A percentile compares a stretch with the other conserved stretches of the same genome.
Conservation (phyloP, 805 yeast genomes). For the Wickerhamomyces alni region DNA sequence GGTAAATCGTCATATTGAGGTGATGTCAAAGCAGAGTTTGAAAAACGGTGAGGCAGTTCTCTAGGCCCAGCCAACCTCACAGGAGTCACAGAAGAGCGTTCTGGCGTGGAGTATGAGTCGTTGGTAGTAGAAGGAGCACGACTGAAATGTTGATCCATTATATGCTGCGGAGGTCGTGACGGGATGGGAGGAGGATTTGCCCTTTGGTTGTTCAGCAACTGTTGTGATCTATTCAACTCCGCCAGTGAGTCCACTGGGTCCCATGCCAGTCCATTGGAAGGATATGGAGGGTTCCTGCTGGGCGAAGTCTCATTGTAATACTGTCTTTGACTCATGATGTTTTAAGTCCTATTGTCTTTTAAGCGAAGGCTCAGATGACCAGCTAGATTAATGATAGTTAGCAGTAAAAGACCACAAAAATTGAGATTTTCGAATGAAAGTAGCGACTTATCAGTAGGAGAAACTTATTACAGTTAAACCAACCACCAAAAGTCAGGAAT, state of each 20-base stretch:
- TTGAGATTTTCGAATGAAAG: no score
- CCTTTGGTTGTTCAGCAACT: no score
- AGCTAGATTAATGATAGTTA: no score
- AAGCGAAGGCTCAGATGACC: no score
- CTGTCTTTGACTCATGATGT: neutral
- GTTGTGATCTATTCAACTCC: conserved; percentile 9
- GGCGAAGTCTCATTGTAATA: neutral
- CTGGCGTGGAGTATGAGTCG: conserved; percentile 2
- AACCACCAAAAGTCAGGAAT: no score
- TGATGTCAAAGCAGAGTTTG: conserved; percentile 5
- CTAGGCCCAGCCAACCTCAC: conserved; percentile 17
- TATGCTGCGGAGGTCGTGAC: conserved; percentile 16
- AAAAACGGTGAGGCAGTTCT: conserved; percentile 14
- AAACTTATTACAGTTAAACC: no score
- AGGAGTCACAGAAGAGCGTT: neutral
- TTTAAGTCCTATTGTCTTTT: no score
- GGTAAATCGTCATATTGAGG: neutral
- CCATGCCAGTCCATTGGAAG: conserved; percentile 9
- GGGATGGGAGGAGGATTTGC: conserved; percentile 19
- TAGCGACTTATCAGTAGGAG: no score
- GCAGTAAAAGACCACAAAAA: no score
- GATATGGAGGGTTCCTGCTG: conserved; percentile 7
- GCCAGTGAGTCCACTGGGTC: conserved; percentile 16
- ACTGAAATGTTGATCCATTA: conserved; percentile 12
- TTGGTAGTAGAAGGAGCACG: no score